These are phyloP conservation scores for Neurospora discreta DNA, from an alignment of 495 filamentous ascomycete genomes.

Conservation along the genomic window DNA sequence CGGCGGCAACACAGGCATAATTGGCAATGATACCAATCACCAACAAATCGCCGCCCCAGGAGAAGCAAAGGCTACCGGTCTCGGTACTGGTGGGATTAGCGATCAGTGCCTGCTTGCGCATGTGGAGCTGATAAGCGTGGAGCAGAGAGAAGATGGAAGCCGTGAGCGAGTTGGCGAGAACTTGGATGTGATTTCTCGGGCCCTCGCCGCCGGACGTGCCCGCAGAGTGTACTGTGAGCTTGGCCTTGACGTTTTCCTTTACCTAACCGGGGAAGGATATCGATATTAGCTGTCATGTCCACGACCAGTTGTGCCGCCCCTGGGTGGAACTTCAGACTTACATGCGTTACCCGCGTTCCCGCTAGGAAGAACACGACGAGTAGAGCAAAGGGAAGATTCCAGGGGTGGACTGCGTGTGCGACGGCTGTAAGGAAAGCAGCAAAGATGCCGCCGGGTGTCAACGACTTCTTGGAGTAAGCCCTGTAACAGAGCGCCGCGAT, in stretches of 20 bases:
- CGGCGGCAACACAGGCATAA: conserved; percentile 83
- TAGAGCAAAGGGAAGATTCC: conserved; percentile 76
- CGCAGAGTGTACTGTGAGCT: conserved; percentile 62
- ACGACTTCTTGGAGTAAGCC: conserved; percentile 59
- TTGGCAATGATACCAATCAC: conserved; percentile 53
- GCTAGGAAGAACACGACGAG: conserved; percentile 79
- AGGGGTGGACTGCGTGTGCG: conserved; percentile 80
- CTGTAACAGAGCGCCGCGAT: conserved; percentile 54
- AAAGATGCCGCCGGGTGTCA: conserved; percentile 62
- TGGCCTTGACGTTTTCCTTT: conserved; percentile 77
- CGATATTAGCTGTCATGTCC: not conserved
- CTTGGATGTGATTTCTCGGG: conserved; percentile 75
- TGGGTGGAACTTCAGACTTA: conserved; percentile 16
- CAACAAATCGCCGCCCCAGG: conserved; percentile 43
- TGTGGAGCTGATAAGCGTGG: conserved; percentile 53
- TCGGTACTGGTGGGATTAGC: conserved; percentile 2
- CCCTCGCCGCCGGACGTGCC: conserved; percentile 68
- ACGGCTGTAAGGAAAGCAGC: conserved; percentile 60
- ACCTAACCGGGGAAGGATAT: conserved; percentile 34
- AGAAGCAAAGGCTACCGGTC: conserved; percentile 34
- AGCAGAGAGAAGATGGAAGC: conserved; percentile 63
- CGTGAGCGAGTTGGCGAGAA: conserved; percentile 76
- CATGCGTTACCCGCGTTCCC: conserved; percentile 75
- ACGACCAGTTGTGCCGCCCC: not conserved
- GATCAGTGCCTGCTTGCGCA: conserved; percentile 23